These are phyloP conservation scores for Tulasnella sp. DNA, from an alignment of 768 basidiomycete genomes.

Conservation along the genomic window DNA sequence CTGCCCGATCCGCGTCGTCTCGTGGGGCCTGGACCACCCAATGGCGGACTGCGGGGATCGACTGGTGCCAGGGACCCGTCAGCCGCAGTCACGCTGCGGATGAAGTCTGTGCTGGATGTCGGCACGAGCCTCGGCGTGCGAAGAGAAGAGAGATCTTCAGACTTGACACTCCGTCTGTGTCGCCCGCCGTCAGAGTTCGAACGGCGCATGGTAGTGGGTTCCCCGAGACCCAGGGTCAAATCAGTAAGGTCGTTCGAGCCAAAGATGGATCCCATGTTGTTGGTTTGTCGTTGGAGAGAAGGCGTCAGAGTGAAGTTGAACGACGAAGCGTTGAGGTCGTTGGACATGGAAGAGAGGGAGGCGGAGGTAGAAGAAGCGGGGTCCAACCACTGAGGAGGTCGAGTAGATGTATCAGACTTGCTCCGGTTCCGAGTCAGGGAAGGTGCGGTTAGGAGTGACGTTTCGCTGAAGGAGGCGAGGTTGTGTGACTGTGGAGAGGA, in stretches of 20 bases:
- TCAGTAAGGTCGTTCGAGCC: neutral
- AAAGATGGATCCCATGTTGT: neutral
- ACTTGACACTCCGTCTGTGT: constrained; percentile 48
- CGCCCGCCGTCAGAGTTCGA: constrained; percentile 43
- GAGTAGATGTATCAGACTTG: constrained; percentile 18
- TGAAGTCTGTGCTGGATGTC: constrained; percentile 1
- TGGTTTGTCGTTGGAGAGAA: constrained; percentile 9
- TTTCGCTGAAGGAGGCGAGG: neutral
- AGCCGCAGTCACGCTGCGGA: constrained; percentile 21
- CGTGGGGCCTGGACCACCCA: neutral
- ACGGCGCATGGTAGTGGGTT: constrained; percentile 39
- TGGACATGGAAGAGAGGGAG: constrained; percentile 17
- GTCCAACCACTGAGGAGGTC: constrained; percentile 29
- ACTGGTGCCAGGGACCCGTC: constrained; percentile 23
- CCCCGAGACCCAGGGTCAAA: neutral
- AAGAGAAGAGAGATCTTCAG: constrained; percentile 48
- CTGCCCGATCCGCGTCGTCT: neutral
- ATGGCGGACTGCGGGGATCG: constrained; percentile 17
- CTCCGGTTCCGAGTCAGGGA: neutral
- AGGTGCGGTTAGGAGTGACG: constrained; percentile 2
- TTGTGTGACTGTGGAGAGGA: neutral
- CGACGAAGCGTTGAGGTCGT: constrained; percentile 22
- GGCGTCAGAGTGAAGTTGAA: constrained; percentile 14
- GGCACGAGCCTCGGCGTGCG: constrained; percentile 15
- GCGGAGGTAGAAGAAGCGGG: constrained; percentile 25